Evolutionary conservation across 257 asterid genomes (phyloP).

Genomic region (Scutellaria baicalensis): DNA sequence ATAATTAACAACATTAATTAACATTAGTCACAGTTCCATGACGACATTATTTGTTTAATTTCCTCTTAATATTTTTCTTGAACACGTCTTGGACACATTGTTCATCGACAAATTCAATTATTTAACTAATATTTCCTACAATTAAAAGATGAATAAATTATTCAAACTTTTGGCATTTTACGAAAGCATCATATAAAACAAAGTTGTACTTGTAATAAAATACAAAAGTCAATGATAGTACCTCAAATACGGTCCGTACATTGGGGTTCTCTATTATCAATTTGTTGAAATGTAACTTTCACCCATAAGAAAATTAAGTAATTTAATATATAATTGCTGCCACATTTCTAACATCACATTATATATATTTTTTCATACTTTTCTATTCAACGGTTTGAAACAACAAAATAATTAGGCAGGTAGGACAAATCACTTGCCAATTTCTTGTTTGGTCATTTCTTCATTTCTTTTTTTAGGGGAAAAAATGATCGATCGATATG

Average conservation of each 20-base stretch:
- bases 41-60: not conserved
- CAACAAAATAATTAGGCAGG: too few relatives aligned
- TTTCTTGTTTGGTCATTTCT: not conserved
- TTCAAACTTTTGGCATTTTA: not conserved
- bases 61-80: not conserved
- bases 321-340: not conserved
- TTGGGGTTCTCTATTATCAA: not conserved
- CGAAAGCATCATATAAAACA: not conserved
- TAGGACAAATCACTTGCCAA: too few relatives aligned
- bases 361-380: too few relatives aligned
- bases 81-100: not conserved
- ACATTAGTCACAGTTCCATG: not conserved
- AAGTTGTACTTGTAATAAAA: too few relatives aligned
- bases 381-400: not conserved
- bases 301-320: not conserved
- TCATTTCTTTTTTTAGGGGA: too few relatives aligned
- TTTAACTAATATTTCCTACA: not conserved
- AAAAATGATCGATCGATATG: too few relatives aligned
- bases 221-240: not conserved
- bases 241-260: slow-evolving; percentile 3
- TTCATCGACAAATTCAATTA: not conserved
- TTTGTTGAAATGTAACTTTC: not conserved
- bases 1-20: too few relatives aligned
- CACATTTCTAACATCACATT: not conserved
- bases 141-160: not conserved